phyloP scores from a whole-genome alignment of 768 basidiomycete genomes.

The Phanerochaete sordida region DNA sequence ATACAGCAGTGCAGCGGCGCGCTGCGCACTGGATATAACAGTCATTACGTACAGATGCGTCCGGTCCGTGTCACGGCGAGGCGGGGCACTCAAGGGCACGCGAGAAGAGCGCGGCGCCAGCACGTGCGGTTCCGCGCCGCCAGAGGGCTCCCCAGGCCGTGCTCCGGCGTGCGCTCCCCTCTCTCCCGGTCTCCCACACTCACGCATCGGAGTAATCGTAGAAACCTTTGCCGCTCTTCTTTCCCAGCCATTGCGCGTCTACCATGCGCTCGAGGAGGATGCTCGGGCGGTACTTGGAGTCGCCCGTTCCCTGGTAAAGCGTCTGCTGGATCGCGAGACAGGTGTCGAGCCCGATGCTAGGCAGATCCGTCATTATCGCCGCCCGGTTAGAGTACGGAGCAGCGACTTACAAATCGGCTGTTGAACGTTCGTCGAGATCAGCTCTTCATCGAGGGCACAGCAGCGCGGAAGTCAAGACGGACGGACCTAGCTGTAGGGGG shows the following conservation, averaged over 20 bases:
- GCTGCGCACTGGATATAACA: neutral
- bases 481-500: conserved; percentile 76
- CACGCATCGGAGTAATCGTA: conserved; percentile 63
- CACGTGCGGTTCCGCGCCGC: neutral
- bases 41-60: conserved; percentile 4
- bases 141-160: neutral
- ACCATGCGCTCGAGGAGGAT: conserved; percentile 94
- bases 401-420: conserved; percentile 34
- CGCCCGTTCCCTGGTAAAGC: conserved; percentile 82
- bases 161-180: neutral
- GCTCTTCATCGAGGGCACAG: conserved; percentile 6
- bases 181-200: neutral
- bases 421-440: conserved; percentile 10
- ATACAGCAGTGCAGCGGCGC: neutral
- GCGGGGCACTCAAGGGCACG: neutral
- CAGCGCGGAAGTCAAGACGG: neutral
- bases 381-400: neutral
- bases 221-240: conserved; percentile 92
- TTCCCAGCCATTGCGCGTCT: conserved; percentile 91
- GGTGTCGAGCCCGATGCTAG: conserved; percentile 94
- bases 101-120: neutral
- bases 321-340: conserved; percentile 93
- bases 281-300: conserved; percentile 93
- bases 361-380: conserved; percentile 1
- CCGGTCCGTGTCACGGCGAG: conserved; percentile 1